Evolutionary conservation across 192 early-diverging fungal genomes (phyloP), one percentile per base, ranked within the genome.

Genomic region (Linnemannia exigua): DNA sequence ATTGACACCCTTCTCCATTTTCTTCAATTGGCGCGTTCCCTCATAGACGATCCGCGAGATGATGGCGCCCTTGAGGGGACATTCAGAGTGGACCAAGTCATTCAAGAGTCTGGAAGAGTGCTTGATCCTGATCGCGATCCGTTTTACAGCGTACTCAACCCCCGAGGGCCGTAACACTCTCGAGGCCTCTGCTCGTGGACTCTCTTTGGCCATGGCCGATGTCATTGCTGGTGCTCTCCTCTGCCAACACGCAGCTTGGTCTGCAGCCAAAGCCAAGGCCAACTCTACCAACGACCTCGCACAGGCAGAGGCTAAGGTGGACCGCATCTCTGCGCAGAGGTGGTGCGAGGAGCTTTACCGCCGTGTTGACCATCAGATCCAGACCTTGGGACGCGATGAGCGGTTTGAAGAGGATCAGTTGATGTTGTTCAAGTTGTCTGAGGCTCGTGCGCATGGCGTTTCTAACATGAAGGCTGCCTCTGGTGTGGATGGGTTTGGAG

Each of bases 201-300:
- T 92, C 41, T 89, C 89, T 0, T 89, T 92, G 54, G 86, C 92
- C 1, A 84, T 92, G 76, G 92, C 88, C 9, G 80, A 84, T 63
- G 78, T 84, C 19, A 61, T 92, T 41, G 87, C 87, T 12, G 92
- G 87, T 16, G 87, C 90, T 5, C 77, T 92, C 63, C n/a, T 92
- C 44, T 74, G 89, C 54, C 86, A 92, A 28, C 92, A 92, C 68
- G 90, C 91, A 31, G 82, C 83, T 16, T 91, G 87, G 87, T 88
- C 84, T 25, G 75, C 81, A 0, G 51, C 46, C 48, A 86, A 86
- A 63, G 79, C 84, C 28, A 72, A 76, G 20, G 79, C 69, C 5
- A 76, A 61, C 12, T 31, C 69, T 11, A 68, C 70, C 1, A 50
- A 80, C 58, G 61, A 19, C 8, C 5, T 80, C 54, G 68, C 78